Evolutionary conservation across 23 red algal species (phyloP).

Genomic region (Cyanidioschyzon merolae): DNA sequence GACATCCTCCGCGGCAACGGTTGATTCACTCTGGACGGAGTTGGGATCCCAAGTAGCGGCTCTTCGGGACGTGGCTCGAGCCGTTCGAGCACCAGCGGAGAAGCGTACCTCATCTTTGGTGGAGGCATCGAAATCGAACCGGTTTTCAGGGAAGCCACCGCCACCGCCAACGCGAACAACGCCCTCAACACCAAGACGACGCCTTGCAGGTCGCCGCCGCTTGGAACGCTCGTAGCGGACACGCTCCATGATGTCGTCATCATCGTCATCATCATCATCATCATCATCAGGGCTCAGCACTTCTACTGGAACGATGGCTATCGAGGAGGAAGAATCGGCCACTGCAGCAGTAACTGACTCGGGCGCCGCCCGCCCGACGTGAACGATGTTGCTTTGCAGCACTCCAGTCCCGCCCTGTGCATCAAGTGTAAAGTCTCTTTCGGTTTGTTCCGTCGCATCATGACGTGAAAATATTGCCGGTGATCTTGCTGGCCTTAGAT

Average conservation of each 20-base stretch:
- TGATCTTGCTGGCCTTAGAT: too few species aligned
- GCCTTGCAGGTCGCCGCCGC: too few species aligned
- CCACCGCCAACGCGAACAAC: too few species aligned
- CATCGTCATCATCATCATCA: not conserved
- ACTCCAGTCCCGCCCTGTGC: not conserved
- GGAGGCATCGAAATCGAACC: not conserved
- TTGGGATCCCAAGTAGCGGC: not conserved
- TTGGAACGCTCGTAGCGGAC: not conserved
- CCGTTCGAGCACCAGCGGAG: not conserved
- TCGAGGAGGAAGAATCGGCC: not conserved
- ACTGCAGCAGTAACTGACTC: not conserved
- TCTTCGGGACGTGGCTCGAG: not conserved
- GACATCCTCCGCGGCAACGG: not conserved
- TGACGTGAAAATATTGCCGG: not conserved
- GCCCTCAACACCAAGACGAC: too few species aligned
- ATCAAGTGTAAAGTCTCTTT: not conserved
- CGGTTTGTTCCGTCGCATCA: not conserved
- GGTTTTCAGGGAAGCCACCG: too few species aligned
- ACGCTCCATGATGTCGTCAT: not conserved
- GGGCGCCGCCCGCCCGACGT: not conserved
- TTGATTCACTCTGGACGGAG: not conserved
- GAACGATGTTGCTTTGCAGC: not conserved
- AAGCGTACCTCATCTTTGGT: not conserved
- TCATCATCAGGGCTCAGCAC: not conserved
- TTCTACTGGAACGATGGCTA: not conserved